phyloP scores from a whole-genome alignment of 192 early-diverging fungal genomes.

The Phycomyces blakesleeanus region DNA sequence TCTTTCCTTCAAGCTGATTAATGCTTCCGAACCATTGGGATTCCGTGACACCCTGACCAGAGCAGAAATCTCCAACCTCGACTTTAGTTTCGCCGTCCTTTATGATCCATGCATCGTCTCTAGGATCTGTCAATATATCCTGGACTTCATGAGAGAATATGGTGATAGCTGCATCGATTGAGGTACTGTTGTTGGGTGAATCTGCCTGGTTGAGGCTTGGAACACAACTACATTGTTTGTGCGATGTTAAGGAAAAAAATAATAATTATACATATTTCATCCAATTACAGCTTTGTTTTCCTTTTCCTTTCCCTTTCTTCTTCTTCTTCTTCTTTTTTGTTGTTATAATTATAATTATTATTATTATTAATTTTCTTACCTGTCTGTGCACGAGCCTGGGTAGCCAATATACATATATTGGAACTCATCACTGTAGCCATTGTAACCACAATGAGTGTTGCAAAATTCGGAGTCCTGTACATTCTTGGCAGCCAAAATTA shows the following conservation, averaged over 20 bases:
- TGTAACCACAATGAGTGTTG: constrained; percentile 24
- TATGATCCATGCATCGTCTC: constrained; percentile 19
- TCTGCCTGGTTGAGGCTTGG: constrained; percentile 12
- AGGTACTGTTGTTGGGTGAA: constrained; percentile 23
- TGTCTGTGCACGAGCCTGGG: constrained; percentile 18
- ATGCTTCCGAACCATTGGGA: constrained; percentile 15
- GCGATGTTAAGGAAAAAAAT: no score
- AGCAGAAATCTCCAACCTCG: constrained; percentile 23
- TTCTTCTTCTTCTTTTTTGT: no score
- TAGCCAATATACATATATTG: constrained; percentile 30
- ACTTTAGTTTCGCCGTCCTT: constrained; percentile 7
- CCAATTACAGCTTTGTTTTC: no score
- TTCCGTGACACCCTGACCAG: constrained; percentile 10
- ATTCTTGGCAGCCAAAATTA: constrained; percentile 20
- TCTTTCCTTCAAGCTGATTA: background rate
- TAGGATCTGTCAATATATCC: constrained; percentile 29
- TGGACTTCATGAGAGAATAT: constrained; percentile 30
- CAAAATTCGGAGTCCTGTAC: constrained; percentile 28
- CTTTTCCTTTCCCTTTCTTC: no score
- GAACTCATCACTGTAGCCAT: constrained; percentile 16
- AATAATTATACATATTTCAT: no score
- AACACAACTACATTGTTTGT: constrained; percentile 30
- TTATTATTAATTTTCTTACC: no score
- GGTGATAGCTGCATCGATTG: constrained; percentile 22
- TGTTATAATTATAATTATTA: no score